A percentile compares a stretch with the other conserved stretches of the same genome.
Conservation (phyloP, 2,329 filamentous ascomycete genomes). For the Ascosphaera pollenicola region DNA sequence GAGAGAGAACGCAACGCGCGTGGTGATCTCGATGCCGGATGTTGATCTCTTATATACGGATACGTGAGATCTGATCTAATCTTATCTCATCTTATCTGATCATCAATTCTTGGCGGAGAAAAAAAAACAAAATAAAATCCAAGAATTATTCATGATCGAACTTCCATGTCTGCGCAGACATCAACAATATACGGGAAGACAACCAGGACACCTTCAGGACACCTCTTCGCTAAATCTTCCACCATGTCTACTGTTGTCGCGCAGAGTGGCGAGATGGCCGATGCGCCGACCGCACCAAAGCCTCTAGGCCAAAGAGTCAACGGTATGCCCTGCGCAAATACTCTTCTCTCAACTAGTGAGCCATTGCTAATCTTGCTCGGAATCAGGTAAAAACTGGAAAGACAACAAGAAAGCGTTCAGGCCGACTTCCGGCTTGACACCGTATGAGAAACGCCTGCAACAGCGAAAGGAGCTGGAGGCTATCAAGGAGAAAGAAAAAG, state of each 20-base stretch:
- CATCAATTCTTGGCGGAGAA: background rate
- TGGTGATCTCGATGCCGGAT: too few relatives aligned
- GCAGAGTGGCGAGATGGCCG: background rate
- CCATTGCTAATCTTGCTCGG: background rate
- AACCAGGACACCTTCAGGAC: too few relatives aligned
- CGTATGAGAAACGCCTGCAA: slow-evolving; percentile 55
- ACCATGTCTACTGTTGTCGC: background rate
- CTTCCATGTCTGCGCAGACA: background rate
- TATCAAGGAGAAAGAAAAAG: slow-evolving; percentile 83
- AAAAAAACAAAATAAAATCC: background rate
- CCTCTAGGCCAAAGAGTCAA: background rate
- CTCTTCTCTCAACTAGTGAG: background rate
- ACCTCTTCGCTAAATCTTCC: background rate
- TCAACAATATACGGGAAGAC: background rate
- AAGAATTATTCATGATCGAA: background rate
- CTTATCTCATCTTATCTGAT: background rate
- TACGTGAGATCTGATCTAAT: background rate
- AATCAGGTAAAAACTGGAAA: slow-evolving; percentile 85
- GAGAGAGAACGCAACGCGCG: too few relatives aligned
- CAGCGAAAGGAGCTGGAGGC: slow-evolving; percentile 46
- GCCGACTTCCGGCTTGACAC: slow-evolving; percentile 51
- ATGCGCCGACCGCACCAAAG: background rate
- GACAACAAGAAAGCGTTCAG: slow-evolving; percentile 64
- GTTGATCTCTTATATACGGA: too few relatives aligned
- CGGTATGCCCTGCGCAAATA: background rate